Conservation (phyloP, 2,329 filamentous ascomycete genomes). For the Colletotrichum tropicale region DNA sequence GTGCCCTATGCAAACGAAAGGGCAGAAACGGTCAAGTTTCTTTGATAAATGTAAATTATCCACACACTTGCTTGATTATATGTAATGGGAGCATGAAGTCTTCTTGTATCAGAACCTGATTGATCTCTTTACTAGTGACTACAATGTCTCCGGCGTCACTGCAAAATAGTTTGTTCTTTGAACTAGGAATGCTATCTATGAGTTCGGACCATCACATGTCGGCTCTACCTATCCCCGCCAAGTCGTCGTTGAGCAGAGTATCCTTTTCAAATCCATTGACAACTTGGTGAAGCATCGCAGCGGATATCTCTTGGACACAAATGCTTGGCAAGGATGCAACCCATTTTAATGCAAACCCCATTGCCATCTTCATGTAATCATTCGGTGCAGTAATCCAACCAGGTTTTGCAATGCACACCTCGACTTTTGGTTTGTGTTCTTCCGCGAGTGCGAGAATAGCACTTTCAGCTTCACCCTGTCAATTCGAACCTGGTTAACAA, state of each 20-base stretch:
- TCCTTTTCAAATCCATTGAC: constrained; percentile 52
- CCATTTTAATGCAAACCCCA: constrained; percentile 15
- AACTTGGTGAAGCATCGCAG: constrained; percentile 48
- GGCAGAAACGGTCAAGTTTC: neutral
- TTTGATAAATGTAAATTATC: neutral
- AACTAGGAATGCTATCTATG: neutral
- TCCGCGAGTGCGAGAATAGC: constrained; percentile 38
- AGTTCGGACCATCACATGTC: neutral
- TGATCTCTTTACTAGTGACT: neutral
- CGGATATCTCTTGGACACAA: constrained; percentile 39
- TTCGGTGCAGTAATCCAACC: constrained; percentile 39
- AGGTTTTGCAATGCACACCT: constrained; percentile 44
- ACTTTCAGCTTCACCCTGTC: constrained; percentile 38
- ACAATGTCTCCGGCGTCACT: neutral
- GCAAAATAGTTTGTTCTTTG: neutral
- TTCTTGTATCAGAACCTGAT: neutral
- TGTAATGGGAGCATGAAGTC: neutral
- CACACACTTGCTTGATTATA: neutral
- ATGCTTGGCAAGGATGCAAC: constrained; percentile 37
- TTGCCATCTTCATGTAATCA: constrained; percentile 19
- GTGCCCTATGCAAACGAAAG: constrained; percentile 7
- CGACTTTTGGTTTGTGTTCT: constrained; percentile 38
- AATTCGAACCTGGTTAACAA: neutral
- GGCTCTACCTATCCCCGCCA: neutral
- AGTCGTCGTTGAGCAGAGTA: constrained; percentile 44